phyloP scores from a whole-genome alignment of 257 asterid genomes.

The Solanum paucissectum region DNA sequence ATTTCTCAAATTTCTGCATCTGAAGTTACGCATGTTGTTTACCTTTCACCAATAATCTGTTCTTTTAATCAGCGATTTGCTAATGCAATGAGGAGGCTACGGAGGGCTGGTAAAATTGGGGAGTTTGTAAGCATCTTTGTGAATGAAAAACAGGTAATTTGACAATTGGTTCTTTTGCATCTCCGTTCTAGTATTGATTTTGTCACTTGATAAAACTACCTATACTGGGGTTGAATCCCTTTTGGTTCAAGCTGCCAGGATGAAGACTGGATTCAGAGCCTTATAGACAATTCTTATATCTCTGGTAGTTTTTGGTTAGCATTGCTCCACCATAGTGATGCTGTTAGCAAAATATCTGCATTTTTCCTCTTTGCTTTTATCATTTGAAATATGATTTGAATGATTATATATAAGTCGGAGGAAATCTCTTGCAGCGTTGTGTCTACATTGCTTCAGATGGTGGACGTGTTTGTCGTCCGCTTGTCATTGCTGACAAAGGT shows the following conservation, averaged over 20 bases:
- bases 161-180: not conserved
- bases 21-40: not conserved
- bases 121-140: conserved; percentile 90
- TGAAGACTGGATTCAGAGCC: not conserved
- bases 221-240: not conserved
- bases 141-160: conserved; percentile 75
- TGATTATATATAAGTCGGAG: conserved; percentile 1
- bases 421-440: conserved; percentile 55
- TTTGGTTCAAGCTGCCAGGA: not conserved
- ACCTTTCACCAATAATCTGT: not conserved
- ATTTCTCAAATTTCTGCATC: not conserved
- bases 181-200: not conserved
- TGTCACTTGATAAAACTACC: not conserved
- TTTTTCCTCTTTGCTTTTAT: not conserved
- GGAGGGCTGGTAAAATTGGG: conserved; percentile 84
- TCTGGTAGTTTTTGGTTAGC: not conserved
- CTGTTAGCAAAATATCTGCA: not conserved
- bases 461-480: conserved; percentile 98
- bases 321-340: not conserved
- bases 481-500: conserved; percentile 91
- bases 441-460: conserved; percentile 98
- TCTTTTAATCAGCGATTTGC: conserved; percentile 47
- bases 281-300: not conserved
- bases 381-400: not conserved
- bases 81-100: conserved; percentile 60